Percentiles rank a stretch among this genome's conserved stretches.
These are phyloP conservation scores for Catharanthus roseus DNA, from an alignment of 257 asterid genomes.

Conservation along the genomic window DNA sequence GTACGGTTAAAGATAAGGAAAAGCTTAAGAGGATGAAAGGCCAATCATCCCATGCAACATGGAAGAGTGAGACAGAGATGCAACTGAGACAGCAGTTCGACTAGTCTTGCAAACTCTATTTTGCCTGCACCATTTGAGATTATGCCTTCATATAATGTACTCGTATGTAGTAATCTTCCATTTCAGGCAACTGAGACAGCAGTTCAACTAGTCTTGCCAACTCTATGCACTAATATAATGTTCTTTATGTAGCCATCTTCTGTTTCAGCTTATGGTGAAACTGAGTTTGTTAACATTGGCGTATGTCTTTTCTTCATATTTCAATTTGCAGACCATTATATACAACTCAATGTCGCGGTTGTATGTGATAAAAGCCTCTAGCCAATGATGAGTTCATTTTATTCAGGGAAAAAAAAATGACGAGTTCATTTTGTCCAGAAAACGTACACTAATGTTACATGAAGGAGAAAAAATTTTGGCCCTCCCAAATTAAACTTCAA, in stretches of 20 bases:
- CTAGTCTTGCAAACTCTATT: conserved; percentile 21
- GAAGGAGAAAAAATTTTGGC: too few relatives aligned
- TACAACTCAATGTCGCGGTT: neutral
- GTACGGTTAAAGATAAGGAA: conserved; percentile 78
- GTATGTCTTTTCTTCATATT: neutral
- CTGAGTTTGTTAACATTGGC: neutral
- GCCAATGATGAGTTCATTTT: too few relatives aligned
- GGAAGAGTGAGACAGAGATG: conserved; percentile 99
- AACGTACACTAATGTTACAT: too few relatives aligned
- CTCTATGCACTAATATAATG: too few relatives aligned
- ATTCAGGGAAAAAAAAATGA: too few relatives aligned
- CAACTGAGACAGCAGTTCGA: conserved; percentile 96
- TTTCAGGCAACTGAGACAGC: too few relatives aligned
- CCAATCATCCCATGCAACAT: conserved; percentile 87
- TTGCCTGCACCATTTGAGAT: neutral
- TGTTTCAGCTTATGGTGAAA: neutral
- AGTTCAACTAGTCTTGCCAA: too few relatives aligned
- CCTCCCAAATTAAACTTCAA: too few relatives aligned
- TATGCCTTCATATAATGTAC: neutral
- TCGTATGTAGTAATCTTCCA: too few relatives aligned
- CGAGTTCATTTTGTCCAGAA: too few relatives aligned
- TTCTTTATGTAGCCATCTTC: neutral
- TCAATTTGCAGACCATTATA: neutral
- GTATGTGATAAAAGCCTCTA: too few relatives aligned
- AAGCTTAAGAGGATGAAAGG: conserved; percentile 95